Conservation (phyloP, 2,329 filamentous ascomycete species). For the Pseudocercospora macadamiae region DNA sequence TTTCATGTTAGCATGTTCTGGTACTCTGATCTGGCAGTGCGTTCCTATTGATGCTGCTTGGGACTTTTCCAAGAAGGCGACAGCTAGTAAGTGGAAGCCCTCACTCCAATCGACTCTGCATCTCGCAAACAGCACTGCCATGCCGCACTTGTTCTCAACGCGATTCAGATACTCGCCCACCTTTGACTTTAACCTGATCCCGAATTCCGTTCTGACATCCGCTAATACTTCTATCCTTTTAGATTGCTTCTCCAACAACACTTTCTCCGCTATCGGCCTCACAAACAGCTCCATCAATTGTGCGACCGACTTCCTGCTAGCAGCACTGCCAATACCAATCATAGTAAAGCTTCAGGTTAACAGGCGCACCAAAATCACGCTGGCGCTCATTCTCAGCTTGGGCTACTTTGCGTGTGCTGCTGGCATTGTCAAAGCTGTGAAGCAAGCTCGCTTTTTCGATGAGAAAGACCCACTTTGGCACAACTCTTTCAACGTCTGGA, state of each 20-base stretch:
- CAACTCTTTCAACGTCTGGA: constrained; percentile 50
- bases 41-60: constrained; percentile 50
- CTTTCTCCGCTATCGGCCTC: constrained; percentile 51
- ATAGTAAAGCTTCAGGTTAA: constrained; percentile 50
- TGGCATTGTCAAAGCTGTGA: constrained; percentile 47
- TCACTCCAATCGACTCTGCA: too few species aligned
- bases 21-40: constrained; percentile 55
- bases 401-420: constrained; percentile 48
- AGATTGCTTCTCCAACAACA: constrained; percentile 48
- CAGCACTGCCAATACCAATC: constrained; percentile 47
- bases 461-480: constrained; percentile 42
- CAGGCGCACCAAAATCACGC: constrained; percentile 45
- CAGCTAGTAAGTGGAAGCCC: too few species aligned
- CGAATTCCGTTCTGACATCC: too few species aligned
- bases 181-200: too few species aligned
- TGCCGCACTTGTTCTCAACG: too few species aligned
- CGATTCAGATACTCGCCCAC: too few species aligned
- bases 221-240: too few species aligned
- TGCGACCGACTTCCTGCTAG: constrained; percentile 46
- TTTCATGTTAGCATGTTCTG: constrained; percentile 48
- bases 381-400: constrained; percentile 41
- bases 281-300: constrained; percentile 51
- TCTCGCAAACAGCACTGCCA: too few species aligned
- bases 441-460: constrained; percentile 42
- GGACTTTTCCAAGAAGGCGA: constrained; percentile 41